A percentile compares a stretch with the other conserved stretches of the same genome.
These are phyloP conservation scores for Sorghum bicolor DNA, from an alignment of 176 grass and related monocot species.

Conservation along the genomic window DNA sequence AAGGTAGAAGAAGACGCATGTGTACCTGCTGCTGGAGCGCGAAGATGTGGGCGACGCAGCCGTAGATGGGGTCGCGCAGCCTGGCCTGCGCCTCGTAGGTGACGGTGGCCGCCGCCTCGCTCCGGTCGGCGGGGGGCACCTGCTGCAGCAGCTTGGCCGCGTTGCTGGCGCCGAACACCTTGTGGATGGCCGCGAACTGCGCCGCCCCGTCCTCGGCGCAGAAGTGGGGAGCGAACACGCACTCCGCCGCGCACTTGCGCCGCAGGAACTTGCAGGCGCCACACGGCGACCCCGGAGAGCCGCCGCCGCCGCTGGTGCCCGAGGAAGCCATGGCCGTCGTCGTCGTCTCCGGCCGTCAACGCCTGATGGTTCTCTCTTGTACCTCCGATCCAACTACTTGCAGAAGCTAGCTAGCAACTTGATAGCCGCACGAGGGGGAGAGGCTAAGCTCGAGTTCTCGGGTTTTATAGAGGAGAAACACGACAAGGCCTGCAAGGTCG, in stretches of 20 bases:
- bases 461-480: constrained; percentile 39
- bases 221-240: constrained; percentile 93
- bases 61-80: constrained; percentile 85
- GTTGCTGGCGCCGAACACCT: constrained; percentile 97
- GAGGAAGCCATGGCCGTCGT: constrained; percentile 5
- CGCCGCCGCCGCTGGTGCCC: not conserved
- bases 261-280: constrained; percentile 96
- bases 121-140: constrained; percentile 53
- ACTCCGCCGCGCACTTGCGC: constrained; percentile 74
- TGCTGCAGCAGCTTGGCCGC: constrained; percentile 92
- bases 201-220: constrained; percentile 80
- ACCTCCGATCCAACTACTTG: no score
- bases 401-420: not conserved
- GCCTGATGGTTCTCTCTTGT: not conserved
- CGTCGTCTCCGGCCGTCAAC: not conserved
- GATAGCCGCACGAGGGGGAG: not conserved
- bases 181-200: constrained; percentile 92
- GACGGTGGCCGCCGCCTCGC: constrained; percentile 81
- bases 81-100: constrained; percentile 90
- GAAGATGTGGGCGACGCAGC: constrained; percentile 93
- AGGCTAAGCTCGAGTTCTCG: not conserved
- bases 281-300: constrained; percentile 69
- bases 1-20: not conserved
- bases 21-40: constrained; percentile 86
- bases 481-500: constrained; percentile 8